Evolutionary conservation across 164 flowering plant species (phyloP).

Genomic region (Kalanchoe fedtschenkoi): DNA sequence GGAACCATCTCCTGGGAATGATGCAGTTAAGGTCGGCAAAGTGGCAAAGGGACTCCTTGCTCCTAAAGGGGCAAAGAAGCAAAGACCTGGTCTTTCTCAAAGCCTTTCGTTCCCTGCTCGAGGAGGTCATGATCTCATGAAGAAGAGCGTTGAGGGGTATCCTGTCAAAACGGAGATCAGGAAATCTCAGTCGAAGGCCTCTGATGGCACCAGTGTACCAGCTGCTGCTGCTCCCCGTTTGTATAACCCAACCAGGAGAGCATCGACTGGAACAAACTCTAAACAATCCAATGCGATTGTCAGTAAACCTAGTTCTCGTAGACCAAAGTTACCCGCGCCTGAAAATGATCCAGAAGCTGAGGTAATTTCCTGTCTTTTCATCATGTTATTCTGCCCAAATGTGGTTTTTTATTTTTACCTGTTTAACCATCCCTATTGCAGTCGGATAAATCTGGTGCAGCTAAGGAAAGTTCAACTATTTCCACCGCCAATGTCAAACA

Average conservation of each 20-base stretch:
- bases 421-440: background rate
- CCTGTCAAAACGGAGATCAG: slow-evolving; percentile 25
- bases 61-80: slow-evolving; percentile 23
- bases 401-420: background rate
- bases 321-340: slow-evolving; percentile 19
- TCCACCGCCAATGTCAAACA: background rate
- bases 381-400: background rate
- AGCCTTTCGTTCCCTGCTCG: slow-evolving; percentile 57
- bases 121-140: slow-evolving; percentile 28
- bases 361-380: slow-evolving; percentile 18
- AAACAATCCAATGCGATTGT: slow-evolving; percentile 16
- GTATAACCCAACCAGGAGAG: slow-evolving; percentile 18
- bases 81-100: slow-evolving; percentile 37
- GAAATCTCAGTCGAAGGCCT: slow-evolving; percentile 19
- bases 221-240: slow-evolving; percentile 16
- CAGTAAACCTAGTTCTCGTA: slow-evolving; percentile 13
- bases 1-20: slow-evolving; percentile 20
- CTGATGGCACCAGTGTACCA: slow-evolving; percentile 21
- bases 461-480: background rate
- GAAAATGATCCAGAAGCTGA: slow-evolving; percentile 16
- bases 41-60: slow-evolving; percentile 22
- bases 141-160: slow-evolving; percentile 42
- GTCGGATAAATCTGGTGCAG: background rate
- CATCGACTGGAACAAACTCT: slow-evolving; percentile 23
- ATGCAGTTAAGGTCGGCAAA: slow-evolving; percentile 24